Conservation (phyloP, 148 eudicot species). For the Cornus controversa region DNA sequence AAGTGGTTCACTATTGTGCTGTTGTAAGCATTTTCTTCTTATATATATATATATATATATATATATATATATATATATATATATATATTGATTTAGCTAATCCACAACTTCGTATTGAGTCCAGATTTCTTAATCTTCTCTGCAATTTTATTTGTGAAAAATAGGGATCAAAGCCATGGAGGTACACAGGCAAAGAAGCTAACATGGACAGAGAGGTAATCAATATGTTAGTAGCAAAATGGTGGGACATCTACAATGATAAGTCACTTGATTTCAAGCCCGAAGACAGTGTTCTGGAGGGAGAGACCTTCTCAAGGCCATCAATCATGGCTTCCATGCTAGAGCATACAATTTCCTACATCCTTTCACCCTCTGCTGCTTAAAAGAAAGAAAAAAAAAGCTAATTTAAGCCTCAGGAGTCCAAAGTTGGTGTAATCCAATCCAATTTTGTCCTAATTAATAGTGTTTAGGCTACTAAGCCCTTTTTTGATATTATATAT, state of each 20-base stretch:
- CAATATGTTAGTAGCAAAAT: constrained; percentile 33
- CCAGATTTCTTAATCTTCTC: neutral
- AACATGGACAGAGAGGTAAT: constrained; percentile 38
- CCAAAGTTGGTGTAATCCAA: constrained; percentile 1
- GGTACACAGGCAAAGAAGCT: constrained; percentile 37
- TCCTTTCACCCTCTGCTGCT: constrained; percentile 37
- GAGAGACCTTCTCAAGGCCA: too few species aligned
- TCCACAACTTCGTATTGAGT: neutral
- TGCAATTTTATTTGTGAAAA: too few species aligned
- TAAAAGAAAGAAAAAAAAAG: neutral
- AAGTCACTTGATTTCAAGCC: too few species aligned
- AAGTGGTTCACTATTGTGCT: too few species aligned
- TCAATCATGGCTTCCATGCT: too few species aligned
- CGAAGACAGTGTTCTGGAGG: too few species aligned
- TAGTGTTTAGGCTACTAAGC: constrained; percentile 11
- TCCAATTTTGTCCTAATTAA: neutral
- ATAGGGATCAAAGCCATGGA: too few species aligned
- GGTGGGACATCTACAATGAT: too few species aligned
- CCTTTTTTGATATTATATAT: neutral
- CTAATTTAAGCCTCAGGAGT: neutral
- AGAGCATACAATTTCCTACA: constrained; percentile 27
- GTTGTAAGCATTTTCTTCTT: too few species aligned
- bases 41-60: too few species aligned
- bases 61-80: too few species aligned
- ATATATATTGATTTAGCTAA: neutral